These are phyloP conservation scores for Coffea humblotiana DNA, from an alignment of 305 asterid genomes.

Conservation along the genomic window DNA sequence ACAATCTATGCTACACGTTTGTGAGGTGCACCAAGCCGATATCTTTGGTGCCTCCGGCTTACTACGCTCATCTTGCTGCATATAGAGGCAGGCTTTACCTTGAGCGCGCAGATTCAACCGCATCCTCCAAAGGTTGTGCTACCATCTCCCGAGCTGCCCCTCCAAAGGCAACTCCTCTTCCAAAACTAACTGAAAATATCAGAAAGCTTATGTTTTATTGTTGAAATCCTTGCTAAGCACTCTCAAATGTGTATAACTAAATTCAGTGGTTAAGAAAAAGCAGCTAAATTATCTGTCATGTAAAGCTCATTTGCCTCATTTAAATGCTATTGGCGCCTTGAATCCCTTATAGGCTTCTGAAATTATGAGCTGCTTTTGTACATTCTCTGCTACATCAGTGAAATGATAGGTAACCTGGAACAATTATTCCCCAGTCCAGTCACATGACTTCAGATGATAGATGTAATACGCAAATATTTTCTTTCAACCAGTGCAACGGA, in stretches of 20 bases:
- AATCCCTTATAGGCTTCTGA: neutral
- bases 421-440: neutral
- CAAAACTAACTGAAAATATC: conserved; percentile 74
- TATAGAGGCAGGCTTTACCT: conserved; percentile 86
- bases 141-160: conserved; percentile 57
- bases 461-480: neutral
- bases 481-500: neutral
- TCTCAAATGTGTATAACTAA: neutral
- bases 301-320: neutral
- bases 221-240: conserved; percentile 26
- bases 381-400: neutral
- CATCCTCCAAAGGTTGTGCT: conserved; percentile 26
- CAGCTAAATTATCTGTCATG: conserved; percentile 8
- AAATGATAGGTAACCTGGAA: neutral
- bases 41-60: conserved; percentile 92
- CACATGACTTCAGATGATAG: neutral
- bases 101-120: conserved; percentile 49
- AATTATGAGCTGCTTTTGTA: neutral
- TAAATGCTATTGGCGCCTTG: neutral
- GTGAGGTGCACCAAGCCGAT: conserved; percentile 93
- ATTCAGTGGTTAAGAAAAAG: neutral
- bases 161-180: conserved; percentile 67
- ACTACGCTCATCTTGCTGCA: conserved; percentile 93
- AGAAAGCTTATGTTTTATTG: conserved; percentile 93
- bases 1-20: conserved; percentile 89